A percentile compares a stretch with the other conserved stretches of the same genome.
phyloP scores from a whole-genome alignment of 2,329 filamentous ascomycete species.

The Cercospora brassicicola region DNA sequence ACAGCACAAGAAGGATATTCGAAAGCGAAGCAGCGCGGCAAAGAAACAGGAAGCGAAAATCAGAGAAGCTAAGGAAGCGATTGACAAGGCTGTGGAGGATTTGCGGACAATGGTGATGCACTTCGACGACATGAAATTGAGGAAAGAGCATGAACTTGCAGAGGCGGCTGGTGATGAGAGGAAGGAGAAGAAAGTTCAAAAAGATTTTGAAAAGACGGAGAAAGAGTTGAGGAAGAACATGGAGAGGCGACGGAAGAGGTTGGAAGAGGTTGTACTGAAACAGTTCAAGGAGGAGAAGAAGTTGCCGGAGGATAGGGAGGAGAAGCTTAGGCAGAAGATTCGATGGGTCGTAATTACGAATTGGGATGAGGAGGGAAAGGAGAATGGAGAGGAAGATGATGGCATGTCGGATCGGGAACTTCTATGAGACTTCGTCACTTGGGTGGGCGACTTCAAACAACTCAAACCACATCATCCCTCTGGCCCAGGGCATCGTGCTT shows the following conservation, averaged over 20 bases:
- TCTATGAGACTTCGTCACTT: too few species aligned
- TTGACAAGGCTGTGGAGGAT: conserved; percentile 22
- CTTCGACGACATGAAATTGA: conserved; percentile 16
- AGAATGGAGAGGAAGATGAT: background rate
- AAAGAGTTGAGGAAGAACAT: conserved; percentile 13
- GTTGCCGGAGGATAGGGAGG: conserved; percentile 16
- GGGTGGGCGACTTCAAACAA: too few species aligned
- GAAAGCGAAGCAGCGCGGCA: background rate
- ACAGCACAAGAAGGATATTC: conserved; percentile 24
- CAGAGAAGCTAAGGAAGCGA: background rate
- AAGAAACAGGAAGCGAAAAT: too few species aligned
- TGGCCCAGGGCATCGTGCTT: too few species aligned
- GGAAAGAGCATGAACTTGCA: conserved; percentile 9
- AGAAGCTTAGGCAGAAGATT: conserved; percentile 33
- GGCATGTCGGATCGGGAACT: background rate
- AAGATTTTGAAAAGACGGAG: conserved; percentile 16
- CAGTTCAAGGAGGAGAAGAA: conserved; percentile 11
- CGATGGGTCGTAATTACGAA: conserved; percentile 32
- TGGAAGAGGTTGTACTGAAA: conserved; percentile 16
- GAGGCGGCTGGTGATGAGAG: background rate
- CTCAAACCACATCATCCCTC: too few species aligned
- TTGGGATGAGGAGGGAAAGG: conserved; percentile 15
- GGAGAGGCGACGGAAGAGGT: conserved; percentile 17
- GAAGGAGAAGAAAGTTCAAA: too few species aligned
- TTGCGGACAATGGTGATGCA: conserved; percentile 18